Percentiles rank a stretch among this genome's conserved stretches.
Conservation (phyloP, 768 basidiomycete species). For the Mycena filopes region DNA sequence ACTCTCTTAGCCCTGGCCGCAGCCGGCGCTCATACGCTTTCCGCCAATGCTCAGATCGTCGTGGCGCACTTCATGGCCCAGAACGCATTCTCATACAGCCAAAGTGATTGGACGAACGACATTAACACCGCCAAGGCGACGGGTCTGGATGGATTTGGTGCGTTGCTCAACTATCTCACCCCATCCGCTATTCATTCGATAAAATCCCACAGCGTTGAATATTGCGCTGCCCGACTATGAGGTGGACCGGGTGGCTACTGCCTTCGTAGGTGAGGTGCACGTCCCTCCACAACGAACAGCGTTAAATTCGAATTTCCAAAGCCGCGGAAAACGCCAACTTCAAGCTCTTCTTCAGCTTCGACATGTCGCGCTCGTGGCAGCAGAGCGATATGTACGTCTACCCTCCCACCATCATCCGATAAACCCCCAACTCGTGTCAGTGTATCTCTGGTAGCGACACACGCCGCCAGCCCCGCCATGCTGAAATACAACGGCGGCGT, state of each 20-base stretch:
- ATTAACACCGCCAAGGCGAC: conserved; percentile 37
- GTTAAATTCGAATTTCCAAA: neutral
- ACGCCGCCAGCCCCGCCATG: conserved; percentile 43
- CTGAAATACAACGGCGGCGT: conserved; percentile 39
- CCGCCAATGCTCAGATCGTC: conserved; percentile 18
- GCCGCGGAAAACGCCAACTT: conserved; percentile 45
- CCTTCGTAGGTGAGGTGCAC: conserved; percentile 37
- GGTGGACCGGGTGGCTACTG: conserved; percentile 41
- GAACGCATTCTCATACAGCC: conserved; percentile 36
- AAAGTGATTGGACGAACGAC: conserved; percentile 37
- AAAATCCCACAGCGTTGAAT: conserved; percentile 35
- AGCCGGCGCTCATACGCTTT: neutral
- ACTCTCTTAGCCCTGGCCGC: neutral
- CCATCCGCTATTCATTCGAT: neutral
- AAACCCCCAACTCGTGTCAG: neutral
- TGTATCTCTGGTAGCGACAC: conserved; percentile 39
- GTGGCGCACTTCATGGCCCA: conserved; percentile 35
- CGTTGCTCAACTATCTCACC: neutral
- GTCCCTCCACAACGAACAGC: too few species aligned
- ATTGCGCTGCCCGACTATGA: conserved; percentile 40
- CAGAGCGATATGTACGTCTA: conserved; percentile 26
- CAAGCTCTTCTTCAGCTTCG: conserved; percentile 51
- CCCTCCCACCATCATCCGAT: neutral
- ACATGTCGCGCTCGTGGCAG: conserved; percentile 43
- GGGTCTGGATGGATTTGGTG: conserved; percentile 42